These are phyloP conservation scores for Hypoxylon sp. DNA, from an alignment of 2,329 filamentous ascomycete genomes.

Conservation along the genomic window DNA sequence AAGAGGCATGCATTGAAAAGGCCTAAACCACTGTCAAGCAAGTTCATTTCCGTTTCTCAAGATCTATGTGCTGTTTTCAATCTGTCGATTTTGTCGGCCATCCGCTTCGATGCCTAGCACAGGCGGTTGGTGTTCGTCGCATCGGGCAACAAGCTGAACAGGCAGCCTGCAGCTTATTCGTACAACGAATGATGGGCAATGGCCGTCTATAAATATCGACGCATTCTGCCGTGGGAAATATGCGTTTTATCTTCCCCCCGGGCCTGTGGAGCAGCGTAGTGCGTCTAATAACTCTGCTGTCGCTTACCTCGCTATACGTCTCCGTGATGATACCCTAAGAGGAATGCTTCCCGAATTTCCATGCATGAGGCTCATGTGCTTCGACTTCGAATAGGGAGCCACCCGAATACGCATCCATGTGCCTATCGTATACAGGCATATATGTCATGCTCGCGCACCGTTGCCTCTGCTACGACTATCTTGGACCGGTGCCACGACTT, in stretches of 20 bases:
- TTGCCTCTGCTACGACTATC: neutral
- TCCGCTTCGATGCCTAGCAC: neutral
- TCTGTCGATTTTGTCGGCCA: neutral
- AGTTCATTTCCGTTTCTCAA: neutral
- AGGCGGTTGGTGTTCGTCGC: conserved; percentile 4
- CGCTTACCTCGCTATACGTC: neutral
- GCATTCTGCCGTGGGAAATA: conserved; percentile 19
- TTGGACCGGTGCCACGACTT: conserved; percentile 15
- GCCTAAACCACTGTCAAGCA: neutral
- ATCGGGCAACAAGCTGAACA: conserved; percentile 5
- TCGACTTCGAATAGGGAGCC: conserved; percentile 16
- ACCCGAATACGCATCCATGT: conserved; percentile 19
- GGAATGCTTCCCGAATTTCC: conserved; percentile 41
- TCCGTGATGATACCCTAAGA: conserved; percentile 18
- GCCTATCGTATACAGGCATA: conserved; percentile 7
- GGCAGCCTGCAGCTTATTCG: conserved; percentile 13
- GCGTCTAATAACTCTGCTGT: conserved; percentile 10
- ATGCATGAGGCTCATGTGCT: conserved; percentile 37
- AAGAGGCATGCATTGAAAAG: neutral
- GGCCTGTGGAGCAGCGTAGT: conserved; percentile 7
- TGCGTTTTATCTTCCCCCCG: conserved; percentile 18
- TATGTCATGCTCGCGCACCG: conserved; percentile 30
- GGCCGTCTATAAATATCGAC: conserved; percentile 16
- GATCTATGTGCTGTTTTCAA: neutral
- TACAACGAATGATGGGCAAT: neutral